Percentiles rank a stretch among this genome's conserved stretches.
phyloP scores from a whole-genome alignment of 495 filamentous ascomycete species.

The Xylaria flabelliformis region DNA sequence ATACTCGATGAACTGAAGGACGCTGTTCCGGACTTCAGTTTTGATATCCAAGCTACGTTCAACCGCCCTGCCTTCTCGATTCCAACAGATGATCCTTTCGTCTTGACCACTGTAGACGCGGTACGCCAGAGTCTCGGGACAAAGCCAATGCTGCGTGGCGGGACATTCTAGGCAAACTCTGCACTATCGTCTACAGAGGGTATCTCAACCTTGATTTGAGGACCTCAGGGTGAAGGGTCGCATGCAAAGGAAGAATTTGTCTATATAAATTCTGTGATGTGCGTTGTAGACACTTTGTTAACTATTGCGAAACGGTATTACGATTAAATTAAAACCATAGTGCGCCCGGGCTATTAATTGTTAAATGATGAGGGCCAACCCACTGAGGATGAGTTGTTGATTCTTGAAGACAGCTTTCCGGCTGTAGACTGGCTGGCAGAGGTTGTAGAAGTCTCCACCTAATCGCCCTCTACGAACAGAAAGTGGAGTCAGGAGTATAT shows the following conservation, averaged over 20 bases:
- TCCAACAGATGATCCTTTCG: slow-evolving; percentile 43
- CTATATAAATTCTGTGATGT: slow-evolving; percentile 39
- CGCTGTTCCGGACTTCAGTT: slow-evolving; percentile 29
- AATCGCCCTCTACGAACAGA: slow-evolving; percentile 18
- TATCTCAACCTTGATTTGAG: slow-evolving; percentile 51
- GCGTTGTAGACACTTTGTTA: slow-evolving; percentile 31
- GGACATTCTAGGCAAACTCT: slow-evolving; percentile 54
- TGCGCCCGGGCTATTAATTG: not conserved
- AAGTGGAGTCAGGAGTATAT: not conserved
- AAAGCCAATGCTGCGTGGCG: slow-evolving; percentile 19
- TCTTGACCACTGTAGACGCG: slow-evolving; percentile 35
- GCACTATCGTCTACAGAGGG: slow-evolving; percentile 49
- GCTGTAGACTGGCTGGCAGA: not conserved
- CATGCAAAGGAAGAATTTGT: slow-evolving; percentile 58
- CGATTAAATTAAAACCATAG: not conserved
- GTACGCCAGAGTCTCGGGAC: slow-evolving; percentile 26
- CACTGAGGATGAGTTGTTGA: not conserved
- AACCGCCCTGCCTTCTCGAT: slow-evolving; percentile 29
- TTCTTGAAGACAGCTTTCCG: not conserved
- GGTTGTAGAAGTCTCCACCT: not conserved
- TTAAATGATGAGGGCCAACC: not conserved
- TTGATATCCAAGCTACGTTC: slow-evolving; percentile 30
- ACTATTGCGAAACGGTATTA: slow-evolving; percentile 26
- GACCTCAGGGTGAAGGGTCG: slow-evolving; percentile 49
- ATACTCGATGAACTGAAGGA: slow-evolving; percentile 26